phyloP scores from a whole-genome alignment of 768 basidiomycete species.

The Amanita inopinata region DNA sequence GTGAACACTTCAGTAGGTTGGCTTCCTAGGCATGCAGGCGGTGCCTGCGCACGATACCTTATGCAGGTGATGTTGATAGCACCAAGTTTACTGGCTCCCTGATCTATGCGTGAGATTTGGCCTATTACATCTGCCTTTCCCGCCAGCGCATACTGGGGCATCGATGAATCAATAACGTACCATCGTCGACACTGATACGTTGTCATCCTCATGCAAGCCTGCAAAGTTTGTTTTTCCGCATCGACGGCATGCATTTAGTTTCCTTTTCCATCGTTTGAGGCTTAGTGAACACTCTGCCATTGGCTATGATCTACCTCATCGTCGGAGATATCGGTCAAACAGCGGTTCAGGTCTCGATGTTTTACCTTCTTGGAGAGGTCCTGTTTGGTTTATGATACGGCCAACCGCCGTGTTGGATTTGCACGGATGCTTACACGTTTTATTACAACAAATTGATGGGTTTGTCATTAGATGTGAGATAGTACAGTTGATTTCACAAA shows the following conservation, averaged over 20 bases:
- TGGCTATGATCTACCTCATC: slow-evolving; percentile 44
- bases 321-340: slow-evolving; percentile 36
- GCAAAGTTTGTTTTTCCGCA: slow-evolving; percentile 46
- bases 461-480: too few species aligned
- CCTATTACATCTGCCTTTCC: slow-evolving; percentile 38
- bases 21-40: too few species aligned
- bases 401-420: slow-evolving; percentile 46
- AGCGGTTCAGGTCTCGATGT: slow-evolving; percentile 51
- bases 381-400: slow-evolving; percentile 58
- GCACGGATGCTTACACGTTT: slow-evolving; percentile 48
- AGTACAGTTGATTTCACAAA: too few species aligned
- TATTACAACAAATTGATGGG: too few species aligned
- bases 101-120: slow-evolving; percentile 37
- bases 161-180: slow-evolving; percentile 47
- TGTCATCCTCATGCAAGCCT: slow-evolving; percentile 23
- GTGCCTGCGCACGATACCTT: slow-evolving; percentile 7
- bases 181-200: slow-evolving; percentile 48
- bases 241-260: slow-evolving; percentile 31
- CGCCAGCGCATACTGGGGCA: slow-evolving; percentile 46
- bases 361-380: slow-evolving; percentile 41
- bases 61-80: slow-evolving; percentile 32
- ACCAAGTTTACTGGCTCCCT: slow-evolving; percentile 36
- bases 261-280: slow-evolving; percentile 23
- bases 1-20: too few species aligned
- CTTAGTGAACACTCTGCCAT: too few species aligned